Evolutionary conservation across 176 grass and related monocot species (phyloP), one percentile per base, ranked within the genome.

Genomic region (Raddia guianensis): DNA sequence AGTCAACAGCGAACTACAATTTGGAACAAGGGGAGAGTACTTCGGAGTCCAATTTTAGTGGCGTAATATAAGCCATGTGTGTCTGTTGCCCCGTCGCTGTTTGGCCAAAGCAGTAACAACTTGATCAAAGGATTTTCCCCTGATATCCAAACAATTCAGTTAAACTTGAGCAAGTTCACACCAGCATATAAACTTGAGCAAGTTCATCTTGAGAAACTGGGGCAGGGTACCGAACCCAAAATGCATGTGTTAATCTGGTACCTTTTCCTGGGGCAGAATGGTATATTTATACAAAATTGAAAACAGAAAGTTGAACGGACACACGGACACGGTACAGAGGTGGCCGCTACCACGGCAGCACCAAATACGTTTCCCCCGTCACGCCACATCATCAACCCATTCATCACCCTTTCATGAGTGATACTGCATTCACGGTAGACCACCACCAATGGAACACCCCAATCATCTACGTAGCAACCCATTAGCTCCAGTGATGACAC

Each of bases 231-330:
- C 20, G 47, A 52, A 56, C 47, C 68, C 76, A 70, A 63, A 76
- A 40, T 40, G 37, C 37, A 40, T 15, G 2, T 76, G 87, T 70
- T 70, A 85, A 81, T 80, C 55, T 43, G 63, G 18, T 81, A 35
- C 78, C 52, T 55, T 51, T 37, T 70, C 43, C 54, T 54, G 32
- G 13, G 16, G 80, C 40, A 64, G 27, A 27, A 83, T 18, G 78
- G 47, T 34, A 78, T 34, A 78, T 72, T 89, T 81, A 85, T 89
- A 89, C 82, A 89, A 72, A 76, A 81, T 16, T 14, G 64, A 79
- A 89, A 85, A 71, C 13, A 13, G 43, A 34, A 48, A 52, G 63
- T 70, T 63, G 27, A 76, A 18, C 53, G 62, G 46, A 69, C 75
- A 83, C 58, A 74, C 0, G 20, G 33, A 75, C 46, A 49, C 80